A percentile compares a stretch with the other conserved stretches of the same genome.
Conservation (phyloP, 2,329 filamentous ascomycete genomes). For the Pseudodiploospora longispora region DNA sequence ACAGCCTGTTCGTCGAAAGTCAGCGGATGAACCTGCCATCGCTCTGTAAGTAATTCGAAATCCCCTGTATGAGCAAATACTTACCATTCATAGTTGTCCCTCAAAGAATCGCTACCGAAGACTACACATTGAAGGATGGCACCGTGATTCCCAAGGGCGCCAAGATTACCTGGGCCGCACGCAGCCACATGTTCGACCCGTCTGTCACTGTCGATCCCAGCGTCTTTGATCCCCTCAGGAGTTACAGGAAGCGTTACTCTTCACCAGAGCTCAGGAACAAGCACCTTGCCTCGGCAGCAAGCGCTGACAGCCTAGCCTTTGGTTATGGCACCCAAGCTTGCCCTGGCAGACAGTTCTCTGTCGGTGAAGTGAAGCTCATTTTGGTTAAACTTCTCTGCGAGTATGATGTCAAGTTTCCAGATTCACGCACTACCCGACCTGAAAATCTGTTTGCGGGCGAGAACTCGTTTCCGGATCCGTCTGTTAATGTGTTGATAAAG, state of each 20-base stretch:
- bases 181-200: not conserved
- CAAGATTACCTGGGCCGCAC: not conserved
- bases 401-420: slow-evolving; percentile 26
- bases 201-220: not conserved
- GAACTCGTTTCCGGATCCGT: not conserved
- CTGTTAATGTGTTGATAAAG: no score
- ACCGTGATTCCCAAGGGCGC: not conserved
- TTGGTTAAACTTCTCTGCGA: slow-evolving; percentile 29
- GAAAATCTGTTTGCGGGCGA: not conserved
- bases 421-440: slow-evolving; percentile 10
- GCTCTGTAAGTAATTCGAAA: not conserved
- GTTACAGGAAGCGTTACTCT: not conserved
- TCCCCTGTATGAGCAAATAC: not conserved
- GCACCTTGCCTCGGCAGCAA: not conserved
- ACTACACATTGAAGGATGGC: not conserved
- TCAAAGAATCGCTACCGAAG: not conserved
- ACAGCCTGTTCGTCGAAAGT: not conserved
- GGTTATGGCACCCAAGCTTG: slow-evolving; percentile 29
- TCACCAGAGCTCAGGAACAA: not conserved
- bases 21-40: not conserved
- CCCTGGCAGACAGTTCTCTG: slow-evolving; percentile 33
- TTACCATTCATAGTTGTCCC: not conserved
- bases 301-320: slow-evolving; percentile 23
- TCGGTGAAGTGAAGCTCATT: slow-evolving; percentile 33
- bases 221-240: not conserved